Evolutionary conservation across 106 monocot genomes (phyloP), one percentile per base, ranked within the genome.

Genomic region (Acorus gramineus): DNA sequence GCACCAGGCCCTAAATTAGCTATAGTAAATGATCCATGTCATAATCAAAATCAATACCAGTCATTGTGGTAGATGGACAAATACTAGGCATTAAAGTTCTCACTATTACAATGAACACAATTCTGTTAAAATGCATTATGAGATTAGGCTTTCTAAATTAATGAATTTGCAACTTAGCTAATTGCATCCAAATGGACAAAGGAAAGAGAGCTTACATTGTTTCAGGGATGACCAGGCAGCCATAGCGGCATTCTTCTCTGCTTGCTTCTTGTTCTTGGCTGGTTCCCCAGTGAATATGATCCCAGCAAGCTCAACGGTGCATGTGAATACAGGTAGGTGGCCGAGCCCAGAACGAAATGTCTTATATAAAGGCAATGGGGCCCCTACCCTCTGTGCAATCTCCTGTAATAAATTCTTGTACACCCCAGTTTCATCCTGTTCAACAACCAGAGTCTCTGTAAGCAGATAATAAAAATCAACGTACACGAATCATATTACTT

Each of bases 341-440:
- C 98, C 92, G 51, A 85, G 81, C 8, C 92, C 91, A 9, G 87
- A 92, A 6, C 98, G 83, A 46, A 69, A 75, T 4, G 91, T 88
- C 11, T 72, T 81, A 55, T 98, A 98, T 4, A 88, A 88, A 28
- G 98, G 98, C 44, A 98, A 64, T 44, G 91, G 88, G n/a, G 85
- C 92, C 46, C 92, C 98, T 6, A 92, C 98, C 68, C 98, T 80
- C 57, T 92, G 98, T 9, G 92, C 78, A 64, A 98, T 85, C 72
- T 98, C 98, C 74, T 98, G 98, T 47, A 98, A 65, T 5, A 98
- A 75, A 66, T 98, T 98, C 83, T 98, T 98, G 75, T 98, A 98
- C 5, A 98, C 98, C 44, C 98, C 98, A 2, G 98, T 98, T 55
- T 98, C 98, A 66, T 98, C 98, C 98, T 98, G 83, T 51, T 55